These are phyloP conservation scores for Auriscalpium vulgare DNA, from an alignment of 768 basidiomycete genomes.

Conservation along the genomic window DNA sequence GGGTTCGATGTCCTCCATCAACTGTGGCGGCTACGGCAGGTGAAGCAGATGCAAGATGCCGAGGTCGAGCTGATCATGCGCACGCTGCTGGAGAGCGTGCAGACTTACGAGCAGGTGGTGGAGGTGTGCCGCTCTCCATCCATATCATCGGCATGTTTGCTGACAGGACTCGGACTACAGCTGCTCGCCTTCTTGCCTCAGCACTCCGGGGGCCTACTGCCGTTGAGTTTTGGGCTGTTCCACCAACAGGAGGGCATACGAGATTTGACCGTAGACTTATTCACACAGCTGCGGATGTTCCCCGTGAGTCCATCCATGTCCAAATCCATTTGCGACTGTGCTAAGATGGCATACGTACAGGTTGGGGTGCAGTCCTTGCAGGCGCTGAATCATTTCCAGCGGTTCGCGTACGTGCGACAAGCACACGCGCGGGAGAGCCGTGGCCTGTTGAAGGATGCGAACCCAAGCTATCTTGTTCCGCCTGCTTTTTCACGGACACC, in stretches of 20 bases:
- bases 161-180: conserved; percentile 31
- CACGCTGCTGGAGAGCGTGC: conserved; percentile 61
- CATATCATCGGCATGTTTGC: background rate
- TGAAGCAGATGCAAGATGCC: conserved; percentile 58
- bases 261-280: conserved; percentile 74
- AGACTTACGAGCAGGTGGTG: conserved; percentile 79
- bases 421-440: conserved; percentile 54
- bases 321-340: background rate
- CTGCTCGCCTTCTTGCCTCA: conserved; percentile 72
- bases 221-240: conserved; percentile 85
- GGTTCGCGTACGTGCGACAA: conserved; percentile 80
- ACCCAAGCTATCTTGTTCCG: conserved; percentile 4
- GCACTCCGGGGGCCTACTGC: conserved; percentile 74
- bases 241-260: conserved; percentile 75
- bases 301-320: conserved; percentile 44
- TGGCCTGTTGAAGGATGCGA: background rate
- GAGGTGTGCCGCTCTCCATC: conserved; percentile 47
- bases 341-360: conserved; percentile 28
- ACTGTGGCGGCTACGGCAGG: conserved; percentile 68
- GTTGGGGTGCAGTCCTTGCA: conserved; percentile 74
- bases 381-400: conserved; percentile 81
- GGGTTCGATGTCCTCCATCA: conserved; percentile 86
- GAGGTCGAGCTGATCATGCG: conserved; percentile 75
- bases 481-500: conserved; percentile 9
- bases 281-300: conserved; percentile 69